Evolutionary conservation across 106 monocot genomes (phyloP).

Genomic region (Cymbidium sinense): DNA sequence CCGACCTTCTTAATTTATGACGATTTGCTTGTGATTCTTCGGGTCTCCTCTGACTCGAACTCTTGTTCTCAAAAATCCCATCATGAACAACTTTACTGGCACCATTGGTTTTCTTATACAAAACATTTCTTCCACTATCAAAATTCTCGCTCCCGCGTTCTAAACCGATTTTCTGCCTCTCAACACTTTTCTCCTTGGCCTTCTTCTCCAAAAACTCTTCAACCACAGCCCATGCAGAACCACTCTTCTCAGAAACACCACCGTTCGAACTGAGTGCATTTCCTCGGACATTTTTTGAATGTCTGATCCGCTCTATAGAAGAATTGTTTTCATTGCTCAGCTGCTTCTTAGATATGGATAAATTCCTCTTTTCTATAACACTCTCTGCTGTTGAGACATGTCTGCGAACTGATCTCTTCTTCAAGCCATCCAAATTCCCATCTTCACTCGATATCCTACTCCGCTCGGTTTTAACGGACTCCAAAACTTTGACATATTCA

Average conservation of each 20-base stretch:
- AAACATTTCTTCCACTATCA: conserved; percentile 2
- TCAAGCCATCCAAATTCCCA: conserved; percentile 10
- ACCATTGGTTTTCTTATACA: neutral
- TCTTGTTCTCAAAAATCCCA: conserved; percentile 9
- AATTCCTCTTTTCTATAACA: conserved; percentile 7
- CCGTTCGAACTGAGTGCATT: neutral
- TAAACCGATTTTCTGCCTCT: neutral
- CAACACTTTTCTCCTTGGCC: conserved; percentile 9
- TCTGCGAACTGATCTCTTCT: conserved; percentile 20
- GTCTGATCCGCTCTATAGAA: neutral
- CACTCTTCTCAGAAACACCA: conserved; percentile 7
- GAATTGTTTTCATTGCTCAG: conserved; percentile 6
- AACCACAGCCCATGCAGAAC: conserved; percentile 27
- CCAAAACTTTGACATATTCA: conserved; percentile 87
- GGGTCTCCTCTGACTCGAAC: neutral
- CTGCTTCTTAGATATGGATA: conserved; percentile 7
- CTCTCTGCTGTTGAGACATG: neutral
- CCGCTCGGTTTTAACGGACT: conserved; percentile 56
- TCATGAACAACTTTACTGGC: neutral
- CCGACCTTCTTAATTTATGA: neutral
- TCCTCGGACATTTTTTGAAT: neutral
- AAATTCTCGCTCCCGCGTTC: neutral
- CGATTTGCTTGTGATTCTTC: neutral
- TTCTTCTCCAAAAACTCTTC: conserved; percentile 35
- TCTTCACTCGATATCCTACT: conserved; percentile 16